These are phyloP conservation scores for Tetrahymena elliotti DNA, from an alignment of 73 alveolate species.

Conservation along the genomic window DNA sequence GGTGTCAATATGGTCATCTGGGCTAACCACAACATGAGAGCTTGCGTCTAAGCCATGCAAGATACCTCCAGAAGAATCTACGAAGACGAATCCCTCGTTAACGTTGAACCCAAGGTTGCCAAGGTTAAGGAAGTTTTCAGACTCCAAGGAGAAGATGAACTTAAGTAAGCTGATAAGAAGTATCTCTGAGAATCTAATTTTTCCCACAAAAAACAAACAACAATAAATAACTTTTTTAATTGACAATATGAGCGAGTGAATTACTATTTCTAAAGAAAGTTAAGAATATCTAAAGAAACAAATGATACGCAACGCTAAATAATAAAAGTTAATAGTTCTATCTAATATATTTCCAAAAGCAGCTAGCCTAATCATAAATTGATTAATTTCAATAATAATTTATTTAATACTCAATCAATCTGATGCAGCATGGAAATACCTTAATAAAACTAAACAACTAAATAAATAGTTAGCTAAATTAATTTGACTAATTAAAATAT, in stretches of 20 bases:
- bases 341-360: too few relatives aligned
- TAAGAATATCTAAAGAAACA: background rate
- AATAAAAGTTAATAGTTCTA: background rate
- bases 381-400: background rate
- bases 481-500: background rate
- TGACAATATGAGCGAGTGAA: background rate
- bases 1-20: slow-evolving; percentile 71
- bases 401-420: background rate
- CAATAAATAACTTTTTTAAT: background rate
- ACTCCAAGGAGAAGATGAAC: slow-evolving; percentile 49
- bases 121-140: slow-evolving; percentile 55
- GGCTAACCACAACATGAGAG: slow-evolving; percentile 80
- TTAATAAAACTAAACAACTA: too few relatives aligned
- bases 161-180: slow-evolving; percentile 57
- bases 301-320: background rate
- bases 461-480: background rate
- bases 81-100: slow-evolving; percentile 17
- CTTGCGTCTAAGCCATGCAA: slow-evolving; percentile 69
- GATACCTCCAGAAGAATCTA: slow-evolving; percentile 46
- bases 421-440: too few relatives aligned
- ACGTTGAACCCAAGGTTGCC: slow-evolving; percentile 36
- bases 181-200: slow-evolving; percentile 24
- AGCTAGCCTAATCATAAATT: background rate
- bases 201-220: background rate
- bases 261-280: background rate